Conservation (phyloP, 345 rosid genomes). For the Pistacia atlantica region DNA sequence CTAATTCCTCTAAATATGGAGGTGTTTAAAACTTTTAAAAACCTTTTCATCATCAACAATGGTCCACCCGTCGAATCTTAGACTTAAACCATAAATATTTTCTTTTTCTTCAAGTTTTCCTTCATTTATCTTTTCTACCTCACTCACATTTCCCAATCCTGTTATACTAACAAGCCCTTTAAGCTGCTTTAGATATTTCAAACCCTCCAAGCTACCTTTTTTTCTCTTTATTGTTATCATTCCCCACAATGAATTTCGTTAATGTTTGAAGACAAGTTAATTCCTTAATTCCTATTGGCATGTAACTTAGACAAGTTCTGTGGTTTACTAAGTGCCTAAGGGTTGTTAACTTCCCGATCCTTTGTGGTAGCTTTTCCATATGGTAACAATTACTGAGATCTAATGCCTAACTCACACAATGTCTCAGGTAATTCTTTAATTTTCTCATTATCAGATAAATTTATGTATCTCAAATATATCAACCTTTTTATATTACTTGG, state of each 20-base stretch:
- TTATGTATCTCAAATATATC: slow-evolving; percentile 22
- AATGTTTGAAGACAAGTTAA: slow-evolving; percentile 19
- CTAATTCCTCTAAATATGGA: too few relatives aligned
- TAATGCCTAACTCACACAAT: slow-evolving; percentile 21
- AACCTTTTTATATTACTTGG: slow-evolving; percentile 17
- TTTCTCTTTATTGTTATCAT: background rate
- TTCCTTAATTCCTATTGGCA: slow-evolving; percentile 22
- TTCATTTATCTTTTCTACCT: background rate
- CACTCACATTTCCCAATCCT: background rate
- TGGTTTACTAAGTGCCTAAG: slow-evolving; percentile 6
- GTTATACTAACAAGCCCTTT: background rate
- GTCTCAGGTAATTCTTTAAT: slow-evolving; percentile 20
- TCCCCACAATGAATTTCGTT: background rate
- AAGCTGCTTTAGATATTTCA: slow-evolving; percentile 12
- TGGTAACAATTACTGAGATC: background rate
- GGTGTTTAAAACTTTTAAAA: too few relatives aligned
- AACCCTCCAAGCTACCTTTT: background rate
- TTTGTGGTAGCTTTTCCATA: slow-evolving; percentile 5
- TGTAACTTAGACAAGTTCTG: background rate
- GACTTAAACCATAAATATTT: too few relatives aligned
- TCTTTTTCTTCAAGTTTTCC: slow-evolving; percentile 13
- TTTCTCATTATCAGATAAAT: background rate
- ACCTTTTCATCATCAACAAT: too few relatives aligned
- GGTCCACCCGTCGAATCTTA: too few relatives aligned
- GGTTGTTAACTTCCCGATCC: slow-evolving; percentile 7